Conservation (phyloP, 352 stramenopile genomes). For the Phytophthora pisi region DNA sequence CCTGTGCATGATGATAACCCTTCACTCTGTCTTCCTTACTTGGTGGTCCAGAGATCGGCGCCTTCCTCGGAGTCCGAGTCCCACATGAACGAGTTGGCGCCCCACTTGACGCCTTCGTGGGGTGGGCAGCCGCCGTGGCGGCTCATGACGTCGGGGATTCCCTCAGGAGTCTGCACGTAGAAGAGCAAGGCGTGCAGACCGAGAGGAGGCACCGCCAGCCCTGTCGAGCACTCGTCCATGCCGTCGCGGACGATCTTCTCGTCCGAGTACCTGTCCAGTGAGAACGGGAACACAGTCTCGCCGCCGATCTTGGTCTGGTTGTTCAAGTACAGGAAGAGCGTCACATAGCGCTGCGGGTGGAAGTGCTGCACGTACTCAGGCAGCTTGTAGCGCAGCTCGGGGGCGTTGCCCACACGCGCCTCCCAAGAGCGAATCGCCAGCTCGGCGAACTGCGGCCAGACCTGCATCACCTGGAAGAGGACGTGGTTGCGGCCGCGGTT, state of each 20-base stretch:
- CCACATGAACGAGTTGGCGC: conserved; percentile 90
- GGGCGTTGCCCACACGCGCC: conserved; percentile 35
- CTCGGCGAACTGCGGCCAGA: conserved; percentile 63
- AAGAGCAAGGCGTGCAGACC: conserved; percentile 83
- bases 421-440: conserved; percentile 79
- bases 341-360: conserved; percentile 95
- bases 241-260: conserved; percentile 72
- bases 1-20: too few relatives aligned
- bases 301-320: conserved; percentile 94
- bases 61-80: conserved; percentile 84
- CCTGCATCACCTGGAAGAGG: conserved; percentile 67
- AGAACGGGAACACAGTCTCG: conserved; percentile 97
- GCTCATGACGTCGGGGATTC: conserved; percentile 77
- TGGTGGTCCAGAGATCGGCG: conserved; percentile 79
- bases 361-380: conserved; percentile 77
- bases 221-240: conserved; percentile 83
- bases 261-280: conserved; percentile 71
- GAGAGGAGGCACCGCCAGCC: conserved; percentile 72
- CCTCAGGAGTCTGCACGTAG: conserved; percentile 83
- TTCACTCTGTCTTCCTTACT: conserved; percentile 37
- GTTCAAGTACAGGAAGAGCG: conserved; percentile 97
- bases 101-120: conserved; percentile 87
- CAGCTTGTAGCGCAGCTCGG: conserved; percentile 62
- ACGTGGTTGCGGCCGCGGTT: conserved; percentile 72
- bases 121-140: conserved; percentile 85